Evolutionary conservation across 2,329 filamentous ascomycete species (phyloP), one percentile per base, ranked within the genome.

Genomic region (Exophiala sideris): DNA sequence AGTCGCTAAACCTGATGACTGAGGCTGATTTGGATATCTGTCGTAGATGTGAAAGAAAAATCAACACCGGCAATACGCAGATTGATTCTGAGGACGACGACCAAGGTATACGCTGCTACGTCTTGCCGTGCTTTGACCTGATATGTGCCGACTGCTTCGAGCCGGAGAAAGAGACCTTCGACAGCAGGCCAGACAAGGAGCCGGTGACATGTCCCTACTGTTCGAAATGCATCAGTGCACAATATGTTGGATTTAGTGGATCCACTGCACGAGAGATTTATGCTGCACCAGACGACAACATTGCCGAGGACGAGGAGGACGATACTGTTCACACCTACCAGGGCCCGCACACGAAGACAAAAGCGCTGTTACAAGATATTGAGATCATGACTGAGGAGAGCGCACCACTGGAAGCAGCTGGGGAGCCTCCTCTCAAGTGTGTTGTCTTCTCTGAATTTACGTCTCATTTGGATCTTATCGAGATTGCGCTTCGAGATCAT

Each of bases 401-500:
- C 56, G 78, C 80, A 35, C 65, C 68, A 42, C 56, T 66, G 11
- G 62, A 71, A 9, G 56, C 82, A 8, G 82, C 84, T 0, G 73
- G 81, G 9, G 83, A 91, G 65, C 81, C 83, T 0, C 91, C 91
- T 0, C 87, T 89, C 72, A 97, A 96, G 70, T 94, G 89, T 21
- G 91, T 99, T 11, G 85, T 99, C 5, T 97, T 97, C 71, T 96
- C 91, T 0, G 86, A 86, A n/a, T 97, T 94, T 91, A 97, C 94
- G 0, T 86, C 88, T 0, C 91, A 97, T 67, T 82, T 99, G 12
- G 91, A 97, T 68, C 81, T 99, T 16, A 95, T 99, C 62, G 85
- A 94, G 67, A 79, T 89, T 46, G 92, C 91, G 0, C 79, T 97
- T 11, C 78, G 83, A 29, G 78, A 82, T 46, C 79, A 79, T 9